Base-by-base conservation (phyloP, 1,139 yeast genomes). In the Suhomyces ambrosiae region DNA sequence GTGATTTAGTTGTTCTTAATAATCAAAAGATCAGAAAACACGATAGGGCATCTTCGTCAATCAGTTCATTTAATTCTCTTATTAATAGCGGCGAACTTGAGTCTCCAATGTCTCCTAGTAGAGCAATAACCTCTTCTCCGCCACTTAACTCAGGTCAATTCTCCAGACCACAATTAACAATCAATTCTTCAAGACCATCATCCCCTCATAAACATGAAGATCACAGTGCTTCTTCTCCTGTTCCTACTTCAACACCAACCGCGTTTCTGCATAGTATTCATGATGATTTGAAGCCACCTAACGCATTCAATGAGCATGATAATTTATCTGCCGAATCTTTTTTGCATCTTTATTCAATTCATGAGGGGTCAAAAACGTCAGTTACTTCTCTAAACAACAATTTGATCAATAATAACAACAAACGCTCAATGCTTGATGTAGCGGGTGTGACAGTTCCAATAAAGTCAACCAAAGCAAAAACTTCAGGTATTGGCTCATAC, bases 1-100 rank as follows among this genome's bases (percentile, higher is more conserved):
- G 71, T 1, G 74, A 68, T 45, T 49, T 65, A 10, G 52, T 44
- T 17, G 40, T 59, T 7, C 41, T 56, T 9, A 49, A 48, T 14
- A 53, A 49, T 5, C 50, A 42, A 33, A 54, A 49, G 30, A 49
- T 59, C 19, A 47, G 57, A 27, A 59, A 54, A 38, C 60, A 58
- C 35, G 50, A 48, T 16, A 42, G 60, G 16, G 40, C 60, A 1
- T 53, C 54, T 7, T 60, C 60, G 7, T 61, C 61, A 2, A 57
- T 59, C 17, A 56, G 56, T 30, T 56, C 60, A 9, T 58, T 53
- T 37, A 55, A 47, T 30, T 51, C 56, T 7, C 36, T 54, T 13
- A 40, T 52, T n/a, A 43, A 35, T 19, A 28, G 26, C 16, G 39
- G 23, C 7, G 40, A 27, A 5, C 18, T 17, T 7, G 37, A 35